phyloP scores from a whole-genome alignment of 2,329 filamentous ascomycete genomes.

The Thielaviopsis punctulata region DNA sequence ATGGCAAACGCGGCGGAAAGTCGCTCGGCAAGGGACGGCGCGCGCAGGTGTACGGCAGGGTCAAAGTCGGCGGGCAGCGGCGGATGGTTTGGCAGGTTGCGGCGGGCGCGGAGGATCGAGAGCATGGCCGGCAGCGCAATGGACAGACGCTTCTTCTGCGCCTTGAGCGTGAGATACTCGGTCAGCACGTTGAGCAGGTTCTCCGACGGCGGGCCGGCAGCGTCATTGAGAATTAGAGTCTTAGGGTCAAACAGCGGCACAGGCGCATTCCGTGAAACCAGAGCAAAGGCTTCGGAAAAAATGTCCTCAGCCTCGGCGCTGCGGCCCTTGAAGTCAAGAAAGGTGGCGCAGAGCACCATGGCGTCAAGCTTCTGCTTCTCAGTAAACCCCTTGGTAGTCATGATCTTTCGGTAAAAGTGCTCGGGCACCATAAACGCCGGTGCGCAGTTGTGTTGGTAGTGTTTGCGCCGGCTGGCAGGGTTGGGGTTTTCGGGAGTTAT shows the following conservation, averaged over 20 bases:
- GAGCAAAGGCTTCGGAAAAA: constrained; percentile 59
- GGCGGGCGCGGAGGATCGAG: constrained; percentile 64
- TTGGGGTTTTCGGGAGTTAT: constrained; percentile 70
- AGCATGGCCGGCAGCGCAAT: constrained; percentile 69
- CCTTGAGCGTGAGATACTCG: constrained; percentile 61
- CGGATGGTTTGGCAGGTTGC: constrained; percentile 32
- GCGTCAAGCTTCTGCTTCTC: constrained; percentile 67
- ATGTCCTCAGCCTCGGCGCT: constrained; percentile 50
- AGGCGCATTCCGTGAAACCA: constrained; percentile 39
- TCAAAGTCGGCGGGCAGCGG: constrained; percentile 13
- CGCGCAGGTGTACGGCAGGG: constrained; percentile 4
- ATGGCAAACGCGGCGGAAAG: constrained; percentile 16
- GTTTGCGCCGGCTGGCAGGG: constrained; percentile 49
- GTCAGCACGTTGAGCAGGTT: constrained; percentile 66
- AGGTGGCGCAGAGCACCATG: constrained; percentile 67
- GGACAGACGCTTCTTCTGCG: constrained; percentile 46
- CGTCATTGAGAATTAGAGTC: constrained; percentile 47
- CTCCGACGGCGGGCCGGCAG: constrained; percentile 39
- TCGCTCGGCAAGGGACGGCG: constrained; percentile 11
- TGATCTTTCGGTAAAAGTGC: constrained; percentile 61
- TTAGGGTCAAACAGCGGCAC: constrained; percentile 34
- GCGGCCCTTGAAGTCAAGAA: constrained; percentile 60
- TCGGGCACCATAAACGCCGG: constrained; percentile 54
- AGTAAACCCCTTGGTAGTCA: constrained; percentile 65
- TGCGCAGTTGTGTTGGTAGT: constrained; percentile 57